Conservation (phyloP, 805 yeast genomes). For the Candida caryicola region DNA sequence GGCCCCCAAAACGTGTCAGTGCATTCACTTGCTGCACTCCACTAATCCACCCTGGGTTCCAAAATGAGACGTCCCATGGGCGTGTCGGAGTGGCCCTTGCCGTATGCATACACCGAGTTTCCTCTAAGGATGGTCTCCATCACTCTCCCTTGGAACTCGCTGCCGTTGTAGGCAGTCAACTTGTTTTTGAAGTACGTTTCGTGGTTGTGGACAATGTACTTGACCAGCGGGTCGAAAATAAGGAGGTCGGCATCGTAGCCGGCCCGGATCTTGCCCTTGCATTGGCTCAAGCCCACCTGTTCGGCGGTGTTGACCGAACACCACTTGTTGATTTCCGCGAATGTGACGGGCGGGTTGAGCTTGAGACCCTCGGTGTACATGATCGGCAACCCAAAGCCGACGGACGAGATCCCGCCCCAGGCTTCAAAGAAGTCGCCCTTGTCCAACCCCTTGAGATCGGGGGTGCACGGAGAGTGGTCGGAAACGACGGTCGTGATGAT, state of each 20-base stretch:
- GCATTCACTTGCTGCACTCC: too few species aligned
- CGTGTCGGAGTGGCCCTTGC: conserved; percentile 51
- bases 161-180: conserved; percentile 82
- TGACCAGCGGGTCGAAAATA: conserved; percentile 65
- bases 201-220: conserved; percentile 50
- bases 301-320: conserved; percentile 78
- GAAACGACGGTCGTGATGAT: conserved; percentile 83
- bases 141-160: conserved; percentile 66
- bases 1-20: too few species aligned
- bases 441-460: conserved; percentile 77
- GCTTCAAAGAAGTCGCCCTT: conserved; percentile 87
- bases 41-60: conserved; percentile 48
- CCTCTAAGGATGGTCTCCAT: conserved; percentile 82
- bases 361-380: conserved; percentile 70
- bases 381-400: conserved; percentile 85
- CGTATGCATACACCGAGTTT: conserved; percentile 55
- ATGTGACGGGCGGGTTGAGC: conserved; percentile 47
- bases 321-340: conserved; percentile 73
- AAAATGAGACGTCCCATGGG: conserved; percentile 61
- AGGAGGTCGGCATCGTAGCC: conserved; percentile 91
- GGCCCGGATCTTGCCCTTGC: conserved; percentile 66
- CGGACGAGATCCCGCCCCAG: conserved; percentile 96
- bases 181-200: conserved; percentile 77
- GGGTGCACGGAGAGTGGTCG: conserved; percentile 96
- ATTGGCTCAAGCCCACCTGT: conserved; percentile 73